A percentile compares a stretch with the other conserved stretches of the same genome.
These are phyloP conservation scores for Lizanozyma gosingica DNA, from an alignment of 1,139 yeast species.

Conservation along the genomic window DNA sequence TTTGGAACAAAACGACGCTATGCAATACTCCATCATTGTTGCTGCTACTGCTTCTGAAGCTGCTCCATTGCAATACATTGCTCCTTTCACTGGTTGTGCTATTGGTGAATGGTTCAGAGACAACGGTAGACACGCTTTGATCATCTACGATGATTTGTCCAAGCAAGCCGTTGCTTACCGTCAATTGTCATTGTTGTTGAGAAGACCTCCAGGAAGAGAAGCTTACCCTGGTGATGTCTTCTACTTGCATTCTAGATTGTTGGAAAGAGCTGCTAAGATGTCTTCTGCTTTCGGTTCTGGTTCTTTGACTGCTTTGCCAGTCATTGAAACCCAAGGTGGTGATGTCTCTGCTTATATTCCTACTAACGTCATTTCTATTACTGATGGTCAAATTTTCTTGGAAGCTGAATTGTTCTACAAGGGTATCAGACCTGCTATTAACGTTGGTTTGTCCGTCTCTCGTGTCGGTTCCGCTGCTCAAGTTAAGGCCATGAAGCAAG, in stretches of 20 bases:
- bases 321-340: slow-evolving; percentile 98
- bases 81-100: slow-evolving; percentile 99
- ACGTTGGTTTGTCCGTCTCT: slow-evolving; percentile 99
- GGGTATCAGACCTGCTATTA: slow-evolving; percentile 99
- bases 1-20: slow-evolving; percentile 95
- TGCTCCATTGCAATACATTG: slow-evolving; percentile 99
- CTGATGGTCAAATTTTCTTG: slow-evolving; percentile 97
- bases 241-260: slow-evolving; percentile 92
- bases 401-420: slow-evolving; percentile 99
- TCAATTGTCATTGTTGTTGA: slow-evolving; percentile 94
- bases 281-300: slow-evolving; percentile 85
- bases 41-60: slow-evolving; percentile 99
- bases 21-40: slow-evolving; percentile 95
- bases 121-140: slow-evolving; percentile 96
- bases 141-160: slow-evolving; percentile 95
- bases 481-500: slow-evolving; percentile 99
- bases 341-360: slow-evolving; percentile 98
- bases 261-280: slow-evolving; percentile 98
- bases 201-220: slow-evolving; percentile 97
- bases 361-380: slow-evolving; percentile 93
- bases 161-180: slow-evolving; percentile 99
- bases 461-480: slow-evolving; percentile 99
- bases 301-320: slow-evolving; percentile 92
- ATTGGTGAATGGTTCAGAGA: slow-evolving; percentile 99
- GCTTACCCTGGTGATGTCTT: slow-evolving; percentile 97